phyloP scores from a whole-genome alignment of 768 basidiomycete species.

The Podaxis rugospora region DNA sequence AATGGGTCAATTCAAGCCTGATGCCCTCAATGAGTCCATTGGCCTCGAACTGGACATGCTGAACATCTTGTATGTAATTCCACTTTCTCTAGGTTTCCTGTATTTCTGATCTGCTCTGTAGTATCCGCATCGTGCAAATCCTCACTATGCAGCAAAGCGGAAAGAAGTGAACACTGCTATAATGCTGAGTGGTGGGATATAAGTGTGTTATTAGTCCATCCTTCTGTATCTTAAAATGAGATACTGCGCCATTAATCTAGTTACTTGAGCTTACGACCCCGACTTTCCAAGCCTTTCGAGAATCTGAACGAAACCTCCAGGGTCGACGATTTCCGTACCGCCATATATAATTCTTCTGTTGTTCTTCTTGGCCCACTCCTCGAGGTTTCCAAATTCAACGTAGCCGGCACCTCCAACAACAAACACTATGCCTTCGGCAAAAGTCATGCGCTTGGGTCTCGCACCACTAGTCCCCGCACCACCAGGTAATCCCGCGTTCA shows the following conservation, averaged over 20 bases:
- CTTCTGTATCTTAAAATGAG: not conserved
- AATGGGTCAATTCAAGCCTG: constrained; percentile 57
- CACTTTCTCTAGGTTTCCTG: not conserved
- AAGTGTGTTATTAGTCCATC: constrained; percentile 5
- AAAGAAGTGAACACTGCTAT: constrained; percentile 35
- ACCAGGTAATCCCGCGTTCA: constrained; percentile 46
- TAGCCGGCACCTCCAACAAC: constrained; percentile 96
- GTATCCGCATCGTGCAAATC: constrained; percentile 79
- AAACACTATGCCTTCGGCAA: constrained; percentile 87
- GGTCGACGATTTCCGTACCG: constrained; percentile 92
- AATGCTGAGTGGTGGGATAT: not conserved
- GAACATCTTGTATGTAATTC: constrained; percentile 71
- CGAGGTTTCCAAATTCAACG: constrained; percentile 94
- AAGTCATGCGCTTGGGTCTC: constrained; percentile 61
- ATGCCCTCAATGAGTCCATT: constrained; percentile 77
- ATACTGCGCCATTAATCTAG: not conserved
- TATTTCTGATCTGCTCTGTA: constrained; percentile 21
- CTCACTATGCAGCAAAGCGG: constrained; percentile 63
- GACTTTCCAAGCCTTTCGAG: constrained; percentile 61
- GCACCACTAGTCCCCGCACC: constrained; percentile 43
- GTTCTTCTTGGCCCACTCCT: constrained; percentile 84
- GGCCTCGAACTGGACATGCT: constrained; percentile 82
- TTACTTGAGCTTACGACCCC: constrained; percentile 12
- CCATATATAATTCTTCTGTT: constrained; percentile 91
- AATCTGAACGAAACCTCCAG: constrained; percentile 74